These are phyloP conservation scores for Hypomyces rosellus DNA, from an alignment of 2,329 filamentous ascomycete genomes.

Conservation along the genomic window DNA sequence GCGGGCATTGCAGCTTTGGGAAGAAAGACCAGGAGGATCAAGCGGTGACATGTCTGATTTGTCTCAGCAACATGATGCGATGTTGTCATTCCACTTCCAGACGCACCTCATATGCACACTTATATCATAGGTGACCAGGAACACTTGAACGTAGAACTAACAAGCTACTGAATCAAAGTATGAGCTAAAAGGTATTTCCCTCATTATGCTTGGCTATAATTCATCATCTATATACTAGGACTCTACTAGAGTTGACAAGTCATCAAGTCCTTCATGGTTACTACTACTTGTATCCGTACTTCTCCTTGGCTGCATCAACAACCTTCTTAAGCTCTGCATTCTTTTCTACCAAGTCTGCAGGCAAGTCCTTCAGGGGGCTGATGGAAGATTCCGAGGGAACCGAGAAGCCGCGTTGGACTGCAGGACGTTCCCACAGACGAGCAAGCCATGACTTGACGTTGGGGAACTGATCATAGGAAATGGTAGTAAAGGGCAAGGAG, in stretches of 20 bases:
- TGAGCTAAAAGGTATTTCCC: too few relatives aligned
- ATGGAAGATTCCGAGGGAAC: conserved; percentile 54
- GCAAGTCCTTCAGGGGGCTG: conserved; percentile 11
- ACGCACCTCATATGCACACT: too few relatives aligned
- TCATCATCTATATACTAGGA: too few relatives aligned
- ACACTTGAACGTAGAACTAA: too few relatives aligned
- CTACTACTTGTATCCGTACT: conserved; percentile 42
- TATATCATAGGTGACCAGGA: too few relatives aligned
- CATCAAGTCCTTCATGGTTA: conserved; percentile 27
- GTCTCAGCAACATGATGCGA: too few relatives aligned
- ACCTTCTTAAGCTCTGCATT: conserved; percentile 24
- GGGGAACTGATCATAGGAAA: conserved; percentile 56
- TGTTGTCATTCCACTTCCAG: too few relatives aligned
- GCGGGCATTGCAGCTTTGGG: too few relatives aligned
- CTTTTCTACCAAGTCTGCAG: conserved; percentile 17
- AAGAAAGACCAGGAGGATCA: too few relatives aligned
- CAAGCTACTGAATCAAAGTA: too few relatives aligned
- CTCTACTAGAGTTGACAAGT: too few relatives aligned
- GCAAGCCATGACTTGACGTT: conserved; percentile 68
- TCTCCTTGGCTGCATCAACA: conserved; percentile 36
- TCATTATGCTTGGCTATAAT: background rate
- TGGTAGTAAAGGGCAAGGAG: conserved; percentile 33
- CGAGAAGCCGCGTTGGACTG: conserved; percentile 64
- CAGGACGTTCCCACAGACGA: conserved; percentile 59
- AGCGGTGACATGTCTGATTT: too few relatives aligned